Percentiles rank a stretch among this genome's conserved stretches.
These are phyloP conservation scores for Brassica carinata DNA, from an alignment of 345 rosid genomes.

Conservation along the genomic window DNA sequence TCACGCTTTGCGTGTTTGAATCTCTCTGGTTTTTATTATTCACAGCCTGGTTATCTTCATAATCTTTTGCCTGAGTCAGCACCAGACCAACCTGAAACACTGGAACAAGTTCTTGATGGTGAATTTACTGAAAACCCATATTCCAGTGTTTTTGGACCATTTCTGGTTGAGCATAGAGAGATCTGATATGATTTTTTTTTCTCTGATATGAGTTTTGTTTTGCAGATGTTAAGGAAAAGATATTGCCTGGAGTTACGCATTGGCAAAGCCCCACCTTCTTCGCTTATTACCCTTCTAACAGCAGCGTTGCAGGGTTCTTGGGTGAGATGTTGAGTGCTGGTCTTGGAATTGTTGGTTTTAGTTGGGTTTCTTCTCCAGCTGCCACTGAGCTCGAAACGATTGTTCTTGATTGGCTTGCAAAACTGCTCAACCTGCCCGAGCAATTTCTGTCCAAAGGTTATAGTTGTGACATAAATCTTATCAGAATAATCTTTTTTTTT, in stretches of 20 bases:
- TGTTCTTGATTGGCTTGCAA: constrained; percentile 49
- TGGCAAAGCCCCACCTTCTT: constrained; percentile 74
- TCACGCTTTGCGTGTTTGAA: no score
- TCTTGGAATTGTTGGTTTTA: constrained; percentile 72
- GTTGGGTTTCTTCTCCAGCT: constrained; percentile 93
- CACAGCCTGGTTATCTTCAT: constrained; percentile 82
- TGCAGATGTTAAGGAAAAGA: constrained; percentile 67
- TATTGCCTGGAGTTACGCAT: constrained; percentile 81
- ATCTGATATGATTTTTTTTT: background rate
- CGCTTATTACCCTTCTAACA: background rate
- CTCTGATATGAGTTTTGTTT: background rate
- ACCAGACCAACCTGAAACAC: constrained; percentile 63
- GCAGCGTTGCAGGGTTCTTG: constrained; percentile 34
- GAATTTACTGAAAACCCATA: background rate
- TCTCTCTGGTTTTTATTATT: no score
- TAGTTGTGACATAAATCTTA: background rate
- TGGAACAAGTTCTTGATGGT: constrained; percentile 84
- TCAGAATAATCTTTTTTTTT: background rate
- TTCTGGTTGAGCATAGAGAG: background rate
- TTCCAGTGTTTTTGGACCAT: no score
- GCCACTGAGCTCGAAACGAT: constrained; percentile 90
- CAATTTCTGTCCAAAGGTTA: constrained; percentile 68
- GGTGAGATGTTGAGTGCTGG: constrained; percentile 98
- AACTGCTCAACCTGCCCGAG: no score
- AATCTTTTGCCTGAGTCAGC: constrained; percentile 44